phyloP scores from a whole-genome alignment of 441 rosid genomes.

The Pelargonium australe region DNA sequence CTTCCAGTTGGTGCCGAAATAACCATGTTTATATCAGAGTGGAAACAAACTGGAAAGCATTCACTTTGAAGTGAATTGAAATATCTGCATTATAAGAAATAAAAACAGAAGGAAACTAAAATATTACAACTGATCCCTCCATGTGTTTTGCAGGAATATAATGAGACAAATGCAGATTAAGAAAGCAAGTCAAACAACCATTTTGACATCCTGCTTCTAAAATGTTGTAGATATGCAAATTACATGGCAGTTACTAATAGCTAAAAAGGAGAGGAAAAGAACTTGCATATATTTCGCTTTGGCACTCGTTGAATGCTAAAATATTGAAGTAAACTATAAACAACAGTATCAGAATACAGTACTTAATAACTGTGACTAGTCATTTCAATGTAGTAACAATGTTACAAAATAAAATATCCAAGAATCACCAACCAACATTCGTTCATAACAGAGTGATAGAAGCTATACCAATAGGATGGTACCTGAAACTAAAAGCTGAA shows the following conservation, averaged over 20 bases:
- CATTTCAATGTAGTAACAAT: neutral
- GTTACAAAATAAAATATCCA: neutral
- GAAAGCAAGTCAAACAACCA: neutral
- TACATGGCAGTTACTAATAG: neutral
- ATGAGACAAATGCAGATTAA: neutral
- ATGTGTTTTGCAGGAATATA: neutral
- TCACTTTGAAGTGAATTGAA: constrained; percentile 94
- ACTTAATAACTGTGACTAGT: neutral
- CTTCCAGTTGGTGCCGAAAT: constrained; percentile 98
- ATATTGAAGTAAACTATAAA: neutral
- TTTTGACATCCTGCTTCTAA: neutral
- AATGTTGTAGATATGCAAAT: neutral
- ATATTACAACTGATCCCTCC: neutral
- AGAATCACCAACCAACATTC: constrained; percentile 8
- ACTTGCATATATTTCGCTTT: neutral
- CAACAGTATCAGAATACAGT: neutral
- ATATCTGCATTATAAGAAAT: constrained; percentile 47
- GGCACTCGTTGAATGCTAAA: neutral
- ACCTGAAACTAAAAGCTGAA: constrained; percentile 81
- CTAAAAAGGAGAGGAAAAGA: neutral
- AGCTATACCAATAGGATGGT: constrained; percentile 4
- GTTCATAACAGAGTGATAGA: constrained; percentile 5
- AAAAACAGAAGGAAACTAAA: constrained; percentile 8
- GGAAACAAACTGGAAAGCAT: constrained; percentile 79
- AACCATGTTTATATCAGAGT: constrained; percentile 83